phyloP scores from a whole-genome alignment of 306 rosid genomes.

The Fragaria ananassa region DNA sequence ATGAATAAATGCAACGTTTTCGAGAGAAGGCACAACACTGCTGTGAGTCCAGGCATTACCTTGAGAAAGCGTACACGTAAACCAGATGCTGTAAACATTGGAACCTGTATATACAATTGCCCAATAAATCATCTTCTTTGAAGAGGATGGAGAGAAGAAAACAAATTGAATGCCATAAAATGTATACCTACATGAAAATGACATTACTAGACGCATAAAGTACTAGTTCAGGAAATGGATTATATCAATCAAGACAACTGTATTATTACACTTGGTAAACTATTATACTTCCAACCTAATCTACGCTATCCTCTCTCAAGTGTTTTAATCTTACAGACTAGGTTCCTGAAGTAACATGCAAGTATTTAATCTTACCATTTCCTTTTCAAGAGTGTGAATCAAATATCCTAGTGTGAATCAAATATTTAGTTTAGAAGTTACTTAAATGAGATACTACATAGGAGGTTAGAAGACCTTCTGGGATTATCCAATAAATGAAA shows the following conservation, averaged over 20 bases:
- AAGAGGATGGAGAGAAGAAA: background rate
- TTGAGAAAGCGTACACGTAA: conserved; percentile 94
- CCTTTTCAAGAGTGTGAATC: background rate
- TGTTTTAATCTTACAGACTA: background rate
- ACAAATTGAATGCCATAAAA: background rate
- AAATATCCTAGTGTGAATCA: background rate
- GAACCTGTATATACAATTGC: conserved; percentile 47
- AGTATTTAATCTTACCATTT: background rate
- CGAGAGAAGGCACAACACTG: background rate
- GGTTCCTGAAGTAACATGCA: background rate
- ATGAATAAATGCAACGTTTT: conserved; percentile 7
- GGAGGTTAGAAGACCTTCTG: background rate
- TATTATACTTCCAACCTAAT: background rate
- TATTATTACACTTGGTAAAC: background rate
- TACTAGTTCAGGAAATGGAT: background rate
- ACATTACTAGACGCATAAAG: background rate
- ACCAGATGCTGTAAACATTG: conserved; percentile 97
- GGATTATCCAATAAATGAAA: background rate
- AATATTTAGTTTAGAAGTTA: background rate
- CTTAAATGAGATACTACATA: background rate
- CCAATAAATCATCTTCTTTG: conserved; percentile 3
- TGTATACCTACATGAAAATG: background rate
- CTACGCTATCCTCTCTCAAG: background rate
- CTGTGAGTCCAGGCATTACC: conserved; percentile 36
- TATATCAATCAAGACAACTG: background rate